These are phyloP conservation scores for Citrus sinensis DNA, from an alignment of 345 rosid species.

Conservation along the genomic window DVS_A1.0 CM039165.1:35591001-35591500, in stretches of 20 bases:
- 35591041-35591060: constrained; percentile 79
- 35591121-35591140: neutral
- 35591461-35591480: neutral
- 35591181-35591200: neutral
- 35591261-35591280: too few species aligned
- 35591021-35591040: constrained; percentile 95
- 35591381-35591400: constrained; percentile 19
- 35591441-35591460: neutral
- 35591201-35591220: too few species aligned
- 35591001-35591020: constrained; percentile 73
- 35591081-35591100: neutral
- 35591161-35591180: neutral
- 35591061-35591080: constrained; percentile 40
- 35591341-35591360: constrained; percentile 12
- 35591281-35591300: neutral
- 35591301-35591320: neutral
- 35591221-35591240: too few species aligned
- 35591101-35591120: neutral
- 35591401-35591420: neutral
- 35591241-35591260: too few species aligned
- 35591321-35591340: neutral
- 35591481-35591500: neutral
- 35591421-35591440: neutral
- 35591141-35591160: constrained; percentile 9
- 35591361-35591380: constrained; percentile 27